A percentile compares a stretch with the other conserved stretches of the same genome.
These are phyloP conservation scores for Paramyrothecium sp. DNA, from an alignment of 2,329 filamentous ascomycete genomes.

Conservation along the genomic window DNA sequence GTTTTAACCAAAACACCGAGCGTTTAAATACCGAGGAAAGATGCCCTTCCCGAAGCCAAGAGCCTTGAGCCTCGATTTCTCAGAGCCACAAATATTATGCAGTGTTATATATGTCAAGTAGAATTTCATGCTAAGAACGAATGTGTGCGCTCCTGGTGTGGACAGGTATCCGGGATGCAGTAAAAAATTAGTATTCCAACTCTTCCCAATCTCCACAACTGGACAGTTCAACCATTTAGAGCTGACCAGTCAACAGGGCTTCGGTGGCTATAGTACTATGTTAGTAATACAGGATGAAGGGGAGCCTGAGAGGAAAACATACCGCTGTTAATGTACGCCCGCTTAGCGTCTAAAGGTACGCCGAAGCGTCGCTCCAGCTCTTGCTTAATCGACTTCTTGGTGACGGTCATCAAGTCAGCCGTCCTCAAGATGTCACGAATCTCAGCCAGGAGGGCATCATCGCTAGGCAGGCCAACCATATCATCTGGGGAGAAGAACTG, in stretches of 20 bases:
- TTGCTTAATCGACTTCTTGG: slow-evolving; percentile 96
- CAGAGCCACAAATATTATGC: slow-evolving; percentile 18
- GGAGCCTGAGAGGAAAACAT: slow-evolving; percentile 38
- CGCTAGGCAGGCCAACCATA: slow-evolving; percentile 74
- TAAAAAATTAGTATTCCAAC: no score
- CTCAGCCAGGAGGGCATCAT: slow-evolving; percentile 88
- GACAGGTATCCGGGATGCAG: no score
- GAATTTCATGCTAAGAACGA: no score
- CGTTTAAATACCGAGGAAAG: slow-evolving; percentile 5
- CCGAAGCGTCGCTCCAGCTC: slow-evolving; percentile 92
- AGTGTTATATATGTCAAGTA: slow-evolving; percentile 10
- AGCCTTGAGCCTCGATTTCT: slow-evolving; percentile 10
- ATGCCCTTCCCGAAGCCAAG: slow-evolving; percentile 3
- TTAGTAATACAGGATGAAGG: slow-evolving; percentile 11
- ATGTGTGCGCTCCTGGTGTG: no score
- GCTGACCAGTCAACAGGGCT: slow-evolving; percentile 73
- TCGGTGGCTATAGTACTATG: slow-evolving; percentile 60
- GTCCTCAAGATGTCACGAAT: slow-evolving; percentile 91
- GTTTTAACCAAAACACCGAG: neutral
- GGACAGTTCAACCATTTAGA: slow-evolving; percentile 42
- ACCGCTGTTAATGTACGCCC: slow-evolving; percentile 93
- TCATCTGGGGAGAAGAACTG: slow-evolving; percentile 64
- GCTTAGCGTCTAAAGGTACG: slow-evolving; percentile 80
- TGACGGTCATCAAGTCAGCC: slow-evolving; percentile 94
- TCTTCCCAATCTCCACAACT: no score